Percentiles rank a stretch among this genome's conserved stretches.
phyloP scores from a whole-genome alignment of 73 alveolate species.

The Urostyla sp. region DNA sequence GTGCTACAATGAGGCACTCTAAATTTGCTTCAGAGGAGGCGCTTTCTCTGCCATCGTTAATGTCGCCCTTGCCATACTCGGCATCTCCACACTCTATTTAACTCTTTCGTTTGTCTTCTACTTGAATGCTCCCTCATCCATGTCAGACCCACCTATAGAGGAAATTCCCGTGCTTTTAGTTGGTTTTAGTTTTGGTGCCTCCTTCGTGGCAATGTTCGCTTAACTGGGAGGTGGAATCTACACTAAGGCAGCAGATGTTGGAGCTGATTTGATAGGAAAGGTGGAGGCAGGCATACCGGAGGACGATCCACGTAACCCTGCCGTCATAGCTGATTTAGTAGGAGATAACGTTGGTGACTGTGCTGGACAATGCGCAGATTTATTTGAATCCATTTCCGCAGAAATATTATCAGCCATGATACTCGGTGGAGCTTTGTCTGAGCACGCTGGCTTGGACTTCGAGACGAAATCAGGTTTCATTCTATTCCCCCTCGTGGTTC shows the following conservation, averaged over 20 bases:
- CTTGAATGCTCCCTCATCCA: conserved; percentile 17
- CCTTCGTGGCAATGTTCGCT: conserved; percentile 91
- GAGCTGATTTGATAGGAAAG: conserved; percentile 93
- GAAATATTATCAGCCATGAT: conserved; percentile 93
- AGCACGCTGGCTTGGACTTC: conserved; percentile 61
- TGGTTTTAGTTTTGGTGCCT: conserved; percentile 91
- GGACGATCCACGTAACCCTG: conserved; percentile 95
- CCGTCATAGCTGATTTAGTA: conserved; percentile 92
- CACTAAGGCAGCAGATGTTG: conserved; percentile 96
- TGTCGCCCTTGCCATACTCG: conserved; percentile 86
- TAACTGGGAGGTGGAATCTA: conserved; percentile 88
- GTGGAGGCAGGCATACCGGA: conserved; percentile 92
- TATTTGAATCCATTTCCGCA: conserved; percentile 91
- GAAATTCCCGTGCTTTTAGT: conserved; percentile 81
- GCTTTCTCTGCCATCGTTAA: conserved; percentile 86
- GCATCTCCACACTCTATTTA: conserved; percentile 71
- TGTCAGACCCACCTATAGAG: conserved; percentile 70
- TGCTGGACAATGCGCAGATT: conserved; percentile 92
- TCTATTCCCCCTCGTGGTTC: conserved; percentile 85
- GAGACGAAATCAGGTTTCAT: conserved; percentile 75
- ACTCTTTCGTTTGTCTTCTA: conserved; percentile 55
- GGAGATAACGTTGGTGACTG: conserved; percentile 97
- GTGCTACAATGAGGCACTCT: conserved; percentile 82
- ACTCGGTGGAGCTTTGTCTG: conserved; percentile 84
- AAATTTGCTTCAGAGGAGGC: conserved; percentile 87